These are phyloP conservation scores for Apocynum venetum DNA, from an alignment of 257 asterid species.

Conservation along the genomic window DNA sequence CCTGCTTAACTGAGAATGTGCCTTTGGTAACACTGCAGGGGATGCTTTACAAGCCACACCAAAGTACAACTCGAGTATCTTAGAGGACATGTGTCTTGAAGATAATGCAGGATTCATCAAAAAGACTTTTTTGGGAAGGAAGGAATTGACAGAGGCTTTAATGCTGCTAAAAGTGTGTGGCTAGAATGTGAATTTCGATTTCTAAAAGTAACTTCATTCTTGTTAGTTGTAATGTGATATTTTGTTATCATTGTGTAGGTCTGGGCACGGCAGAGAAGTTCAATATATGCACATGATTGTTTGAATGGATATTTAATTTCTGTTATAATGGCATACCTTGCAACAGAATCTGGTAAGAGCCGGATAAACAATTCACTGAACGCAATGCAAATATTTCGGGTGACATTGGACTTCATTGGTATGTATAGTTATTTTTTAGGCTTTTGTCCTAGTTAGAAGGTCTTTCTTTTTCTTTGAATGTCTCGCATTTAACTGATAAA, in stretches of 20 bases:
- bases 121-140: constrained; percentile 58
- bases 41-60: constrained; percentile 64
- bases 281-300: constrained; percentile 79
- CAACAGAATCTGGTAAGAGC: constrained; percentile 61
- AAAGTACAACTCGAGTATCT: constrained; percentile 74
- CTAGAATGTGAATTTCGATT: constrained; percentile 17
- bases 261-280: constrained; percentile 81
- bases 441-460: neutral
- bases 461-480: neutral
- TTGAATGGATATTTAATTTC: constrained; percentile 78
- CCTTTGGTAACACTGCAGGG: constrained; percentile 26
- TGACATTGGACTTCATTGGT: constrained; percentile 86
- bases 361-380: constrained; percentile 67
- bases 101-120: constrained; percentile 63
- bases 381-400: constrained; percentile 79
- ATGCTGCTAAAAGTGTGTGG: constrained; percentile 72
- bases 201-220: neutral
- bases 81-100: constrained; percentile 94
- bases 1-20: constrained; percentile 11
- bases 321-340: constrained; percentile 65
- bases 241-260: constrained; percentile 48
- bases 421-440: constrained; percentile 20
- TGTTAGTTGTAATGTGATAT: constrained; percentile 15
- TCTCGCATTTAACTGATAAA: too few relatives aligned
- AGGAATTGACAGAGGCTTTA: constrained; percentile 76